Conservation (phyloP, 2,329 filamentous ascomycete genomes). For the Fusarium mexicanum region DNA sequence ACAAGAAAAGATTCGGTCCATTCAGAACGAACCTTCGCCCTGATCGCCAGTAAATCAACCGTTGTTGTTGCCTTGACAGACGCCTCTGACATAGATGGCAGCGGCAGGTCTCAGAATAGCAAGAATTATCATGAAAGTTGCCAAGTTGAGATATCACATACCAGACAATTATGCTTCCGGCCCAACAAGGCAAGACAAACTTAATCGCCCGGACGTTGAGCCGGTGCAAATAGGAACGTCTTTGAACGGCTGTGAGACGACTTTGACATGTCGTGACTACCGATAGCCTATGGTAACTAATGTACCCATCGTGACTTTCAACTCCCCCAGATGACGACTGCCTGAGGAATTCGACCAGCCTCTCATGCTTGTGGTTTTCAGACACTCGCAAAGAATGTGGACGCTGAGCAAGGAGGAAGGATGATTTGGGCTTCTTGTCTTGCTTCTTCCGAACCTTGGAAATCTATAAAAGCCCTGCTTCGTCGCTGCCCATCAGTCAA, state of each 20-base stretch:
- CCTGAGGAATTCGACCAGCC: rapidly evolving
- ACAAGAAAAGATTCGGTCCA: neutral
- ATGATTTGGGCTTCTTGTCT: rapidly evolving
- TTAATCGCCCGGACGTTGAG: neutral
- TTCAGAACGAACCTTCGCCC: neutral
- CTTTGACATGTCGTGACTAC: neutral
- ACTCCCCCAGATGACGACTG: rapidly evolving
- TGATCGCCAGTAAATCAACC: neutral
- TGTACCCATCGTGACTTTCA: neutral
- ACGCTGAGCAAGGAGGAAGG: rapidly evolving
- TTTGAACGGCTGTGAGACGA: neutral
- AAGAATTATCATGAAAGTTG: neutral
- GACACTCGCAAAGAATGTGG: rapidly evolving
- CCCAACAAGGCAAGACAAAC: neutral
- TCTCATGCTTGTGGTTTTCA: too few relatives aligned
- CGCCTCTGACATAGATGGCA: neutral
- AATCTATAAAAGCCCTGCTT: conserved; percentile 10
- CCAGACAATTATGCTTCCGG: neutral
- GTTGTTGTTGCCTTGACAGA: neutral
- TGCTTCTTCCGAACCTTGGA: rapidly evolving
- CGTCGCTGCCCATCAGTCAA: neutral
- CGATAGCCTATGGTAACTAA: rapidly evolving
- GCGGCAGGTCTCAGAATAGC: neutral
- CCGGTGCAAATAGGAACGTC: neutral
- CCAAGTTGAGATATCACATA: conserved; percentile 14